A percentile compares a stretch with the other conserved stretches of the same genome.
phyloP scores from a whole-genome alignment of 345 rosid species.

The Euphorbia lathyris region DNA sequence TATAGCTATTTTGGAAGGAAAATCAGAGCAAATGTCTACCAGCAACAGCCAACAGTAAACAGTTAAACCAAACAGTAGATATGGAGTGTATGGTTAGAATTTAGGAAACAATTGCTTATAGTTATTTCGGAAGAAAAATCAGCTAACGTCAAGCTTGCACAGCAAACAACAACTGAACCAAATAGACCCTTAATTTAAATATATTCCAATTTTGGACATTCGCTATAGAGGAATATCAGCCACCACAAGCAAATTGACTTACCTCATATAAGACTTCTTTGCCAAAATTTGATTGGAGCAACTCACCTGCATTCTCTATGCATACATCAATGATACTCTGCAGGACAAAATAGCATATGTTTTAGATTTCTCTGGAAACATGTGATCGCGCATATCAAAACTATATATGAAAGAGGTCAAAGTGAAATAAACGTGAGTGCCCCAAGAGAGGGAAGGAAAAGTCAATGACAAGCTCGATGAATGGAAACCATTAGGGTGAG shows the following conservation, averaged over 20 bases:
- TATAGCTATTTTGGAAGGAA: too few species aligned
- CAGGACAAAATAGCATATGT: conserved; percentile 22
- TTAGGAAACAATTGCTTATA: too few species aligned
- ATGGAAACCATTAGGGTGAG: neutral
- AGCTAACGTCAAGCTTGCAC: too few species aligned
- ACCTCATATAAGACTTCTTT: conserved; percentile 86
- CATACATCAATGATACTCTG: conserved; percentile 74
- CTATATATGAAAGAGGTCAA: neutral
- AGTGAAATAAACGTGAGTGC: neutral
- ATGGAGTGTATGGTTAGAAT: too few species aligned
- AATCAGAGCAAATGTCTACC: too few species aligned
- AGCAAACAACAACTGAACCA: too few species aligned
- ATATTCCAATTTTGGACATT: neutral
- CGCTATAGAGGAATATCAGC: neutral
- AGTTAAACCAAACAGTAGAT: too few species aligned
- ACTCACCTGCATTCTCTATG: conserved; percentile 56
- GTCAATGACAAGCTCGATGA: too few species aligned
- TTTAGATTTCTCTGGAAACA: neutral
- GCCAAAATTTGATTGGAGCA: conserved; percentile 69
- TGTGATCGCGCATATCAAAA: neutral
- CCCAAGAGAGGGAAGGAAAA: neutral
- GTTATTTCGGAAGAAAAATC: too few species aligned
- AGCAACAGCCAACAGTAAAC: too few species aligned
- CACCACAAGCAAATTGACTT: conserved; percentile 8
- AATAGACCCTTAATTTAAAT: too few species aligned